Evolutionary conservation across 768 basidiomycete species (phyloP).

Genomic region (Nidularia pulvinata): DNA sequence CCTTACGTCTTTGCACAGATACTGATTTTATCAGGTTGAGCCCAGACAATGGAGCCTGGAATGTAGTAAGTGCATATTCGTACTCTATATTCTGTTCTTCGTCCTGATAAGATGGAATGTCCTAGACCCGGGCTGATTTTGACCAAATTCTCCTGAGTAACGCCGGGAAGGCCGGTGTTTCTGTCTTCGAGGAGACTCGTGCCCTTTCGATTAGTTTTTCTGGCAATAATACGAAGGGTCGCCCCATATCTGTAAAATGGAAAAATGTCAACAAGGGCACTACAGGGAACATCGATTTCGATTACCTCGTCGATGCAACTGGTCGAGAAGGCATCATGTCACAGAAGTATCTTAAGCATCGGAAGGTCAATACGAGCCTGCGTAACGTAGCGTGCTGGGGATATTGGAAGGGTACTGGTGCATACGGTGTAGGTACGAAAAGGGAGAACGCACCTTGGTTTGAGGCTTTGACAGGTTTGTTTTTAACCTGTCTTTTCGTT

Average conservation of each 20-base stretch:
- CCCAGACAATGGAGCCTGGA: constrained; percentile 53
- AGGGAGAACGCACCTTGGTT: constrained; percentile 48
- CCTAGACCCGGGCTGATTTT: constrained; percentile 54
- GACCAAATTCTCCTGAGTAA: constrained; percentile 60
- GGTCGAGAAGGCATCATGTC: constrained; percentile 62
- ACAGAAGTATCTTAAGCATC: constrained; percentile 55
- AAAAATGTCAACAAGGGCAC: constrained; percentile 18
- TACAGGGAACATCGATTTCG: constrained; percentile 45
- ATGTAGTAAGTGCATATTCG: constrained; percentile 44
- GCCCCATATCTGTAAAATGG: constrained; percentile 38
- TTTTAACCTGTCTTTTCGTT: background rate
- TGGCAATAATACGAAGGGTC: constrained; percentile 10
- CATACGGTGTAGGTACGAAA: constrained; percentile 36
- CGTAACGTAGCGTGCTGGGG: constrained; percentile 69
- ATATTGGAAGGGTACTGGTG: constrained; percentile 54
- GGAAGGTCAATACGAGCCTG: constrained; percentile 49
- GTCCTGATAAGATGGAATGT: background rate
- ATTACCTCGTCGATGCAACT: constrained; percentile 63
- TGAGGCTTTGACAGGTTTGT: constrained; percentile 54
- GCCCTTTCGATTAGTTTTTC: constrained; percentile 47
- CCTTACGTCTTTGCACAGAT: constrained; percentile 28
- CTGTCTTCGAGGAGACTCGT: constrained; percentile 45
- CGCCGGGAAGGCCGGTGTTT: constrained; percentile 42
- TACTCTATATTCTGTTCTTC: background rate
- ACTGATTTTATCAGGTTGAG: constrained; percentile 57